These are phyloP conservation scores for Annulohypoxylon nitens DNA, from an alignment of 495 filamentous ascomycete genomes.

Conservation along the genomic window DNA sequence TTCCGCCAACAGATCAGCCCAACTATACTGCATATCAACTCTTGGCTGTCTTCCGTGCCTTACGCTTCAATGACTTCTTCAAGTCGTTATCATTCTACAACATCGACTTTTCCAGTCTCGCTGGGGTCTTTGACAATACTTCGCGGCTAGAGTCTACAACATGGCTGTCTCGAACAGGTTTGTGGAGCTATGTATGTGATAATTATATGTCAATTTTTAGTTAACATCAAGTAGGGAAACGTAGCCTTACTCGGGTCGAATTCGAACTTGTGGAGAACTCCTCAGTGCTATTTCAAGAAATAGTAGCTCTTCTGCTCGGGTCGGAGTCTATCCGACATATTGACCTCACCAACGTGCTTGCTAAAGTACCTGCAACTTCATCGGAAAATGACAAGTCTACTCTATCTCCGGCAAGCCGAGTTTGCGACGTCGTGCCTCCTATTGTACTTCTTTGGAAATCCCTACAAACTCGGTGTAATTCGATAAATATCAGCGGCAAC, in stretches of 20 bases:
- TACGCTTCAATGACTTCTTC: conserved; percentile 95
- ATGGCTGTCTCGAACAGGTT: conserved; percentile 51
- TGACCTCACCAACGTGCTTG: conserved; percentile 57
- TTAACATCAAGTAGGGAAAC: conserved; percentile 42
- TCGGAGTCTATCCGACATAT: conserved; percentile 60
- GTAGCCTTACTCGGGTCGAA: conserved; percentile 51
- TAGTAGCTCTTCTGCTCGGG: conserved; percentile 62
- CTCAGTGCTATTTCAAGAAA: conserved; percentile 60
- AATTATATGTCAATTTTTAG: neutral
- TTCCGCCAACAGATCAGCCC: conserved; percentile 70
- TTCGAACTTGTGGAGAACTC: conserved; percentile 54
- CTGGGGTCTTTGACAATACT: conserved; percentile 51
- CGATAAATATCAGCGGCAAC: conserved; percentile 85
- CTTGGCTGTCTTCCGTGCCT: conserved; percentile 84
- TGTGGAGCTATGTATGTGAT: neutral
- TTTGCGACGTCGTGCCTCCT: conserved; percentile 81
- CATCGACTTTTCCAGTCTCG: conserved; percentile 68
- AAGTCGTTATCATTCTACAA: conserved; percentile 84
- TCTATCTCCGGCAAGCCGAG: conserved; percentile 12
- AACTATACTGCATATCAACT: conserved; percentile 81
- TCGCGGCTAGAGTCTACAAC: conserved; percentile 47
- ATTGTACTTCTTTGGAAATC: conserved; percentile 80
- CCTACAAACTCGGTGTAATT: conserved; percentile 81
- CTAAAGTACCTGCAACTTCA: conserved; percentile 24
- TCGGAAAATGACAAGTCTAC: conserved; percentile 3